phyloP scores from a whole-genome alignment of 805 yeast species.

The Saccharomyces kudriavzevii region DNA sequence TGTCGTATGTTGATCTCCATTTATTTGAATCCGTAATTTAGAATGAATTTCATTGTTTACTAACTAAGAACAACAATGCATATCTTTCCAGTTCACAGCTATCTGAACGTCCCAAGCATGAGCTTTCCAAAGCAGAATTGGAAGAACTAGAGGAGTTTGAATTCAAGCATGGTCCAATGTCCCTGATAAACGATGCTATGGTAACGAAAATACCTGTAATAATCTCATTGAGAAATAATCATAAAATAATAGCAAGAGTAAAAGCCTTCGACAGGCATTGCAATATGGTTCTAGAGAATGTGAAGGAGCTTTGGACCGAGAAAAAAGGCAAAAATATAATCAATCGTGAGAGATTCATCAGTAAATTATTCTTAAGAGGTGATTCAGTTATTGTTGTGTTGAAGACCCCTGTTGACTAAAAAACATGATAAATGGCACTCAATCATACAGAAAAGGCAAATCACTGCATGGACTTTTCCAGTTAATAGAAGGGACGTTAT shows the following conservation, averaged over 20 bases:
- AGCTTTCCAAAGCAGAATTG: conserved; percentile 71
- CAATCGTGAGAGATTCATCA: conserved; percentile 68
- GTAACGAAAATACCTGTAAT: conserved; percentile 67
- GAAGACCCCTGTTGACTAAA: conserved; percentile 35
- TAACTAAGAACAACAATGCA: neutral
- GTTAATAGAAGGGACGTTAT: neutral
- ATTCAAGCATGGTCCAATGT: conserved; percentile 83
- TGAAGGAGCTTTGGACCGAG: conserved; percentile 74
- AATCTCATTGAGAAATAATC: conserved; percentile 86
- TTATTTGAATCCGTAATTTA: neutral
- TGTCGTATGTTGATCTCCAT: conserved; percentile 6
- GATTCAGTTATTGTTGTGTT: conserved; percentile 86
- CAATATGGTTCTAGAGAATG: conserved; percentile 85
- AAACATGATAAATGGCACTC: neutral
- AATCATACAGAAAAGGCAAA: neutral
- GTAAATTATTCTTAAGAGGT: conserved; percentile 88
- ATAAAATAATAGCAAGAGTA: conserved; percentile 80
- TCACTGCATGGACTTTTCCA: neutral
- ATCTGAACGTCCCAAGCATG: conserved; percentile 66
- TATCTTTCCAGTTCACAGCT: conserved; percentile 46
- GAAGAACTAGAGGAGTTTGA: conserved; percentile 83
- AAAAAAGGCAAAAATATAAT: conserved; percentile 55
- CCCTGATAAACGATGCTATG: conserved; percentile 77
- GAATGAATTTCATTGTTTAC: neutral
- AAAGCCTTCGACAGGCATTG: conserved; percentile 95